A percentile compares a stretch with the other conserved stretches of the same genome.
These are phyloP conservation scores for Pachyrhizus erosus DNA, from an alignment of 306 rosid genomes.

Conservation along the genomic window DNA sequence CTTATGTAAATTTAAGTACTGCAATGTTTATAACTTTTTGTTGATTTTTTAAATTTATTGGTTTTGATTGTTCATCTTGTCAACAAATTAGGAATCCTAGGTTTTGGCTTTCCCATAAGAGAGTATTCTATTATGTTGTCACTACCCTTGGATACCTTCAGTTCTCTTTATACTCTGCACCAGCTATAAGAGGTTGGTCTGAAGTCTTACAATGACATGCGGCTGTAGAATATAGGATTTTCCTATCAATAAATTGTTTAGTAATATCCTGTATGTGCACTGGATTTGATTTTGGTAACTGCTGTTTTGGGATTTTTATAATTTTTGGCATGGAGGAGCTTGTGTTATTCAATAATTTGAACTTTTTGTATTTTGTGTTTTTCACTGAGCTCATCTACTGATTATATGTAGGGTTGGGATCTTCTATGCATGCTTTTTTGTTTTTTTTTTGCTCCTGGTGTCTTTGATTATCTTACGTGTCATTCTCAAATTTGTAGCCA, in stretches of 20 bases:
- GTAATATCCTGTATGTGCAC: constrained; percentile 15
- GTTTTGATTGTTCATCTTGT: neutral
- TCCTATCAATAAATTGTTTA: neutral
- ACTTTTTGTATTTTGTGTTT: constrained; percentile 3
- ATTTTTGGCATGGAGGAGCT: neutral
- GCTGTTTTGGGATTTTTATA: neutral
- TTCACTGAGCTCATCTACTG: constrained; percentile 9
- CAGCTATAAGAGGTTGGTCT: neutral
- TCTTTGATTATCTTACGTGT: constrained; percentile 36
- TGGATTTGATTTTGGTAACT: constrained; percentile 30
- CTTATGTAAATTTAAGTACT: neutral
- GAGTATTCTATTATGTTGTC: neutral
- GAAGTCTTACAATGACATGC: neutral
- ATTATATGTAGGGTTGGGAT: neutral
- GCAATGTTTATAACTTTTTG: neutral
- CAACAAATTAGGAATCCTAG: neutral
- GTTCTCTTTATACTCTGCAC: neutral
- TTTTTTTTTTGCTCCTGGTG: constrained; percentile 37
- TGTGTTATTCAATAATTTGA: neutral
- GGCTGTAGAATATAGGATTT: neutral
- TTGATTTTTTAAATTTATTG: neutral
- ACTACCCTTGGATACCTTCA: neutral
- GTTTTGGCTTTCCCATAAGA: neutral
- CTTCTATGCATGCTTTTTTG: constrained; percentile 31
- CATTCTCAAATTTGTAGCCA: constrained; percentile 70